Evolutionary conservation across 352 stramenopile species (phyloP).

Genomic region (Globisporangium takayamanum): DNA sequence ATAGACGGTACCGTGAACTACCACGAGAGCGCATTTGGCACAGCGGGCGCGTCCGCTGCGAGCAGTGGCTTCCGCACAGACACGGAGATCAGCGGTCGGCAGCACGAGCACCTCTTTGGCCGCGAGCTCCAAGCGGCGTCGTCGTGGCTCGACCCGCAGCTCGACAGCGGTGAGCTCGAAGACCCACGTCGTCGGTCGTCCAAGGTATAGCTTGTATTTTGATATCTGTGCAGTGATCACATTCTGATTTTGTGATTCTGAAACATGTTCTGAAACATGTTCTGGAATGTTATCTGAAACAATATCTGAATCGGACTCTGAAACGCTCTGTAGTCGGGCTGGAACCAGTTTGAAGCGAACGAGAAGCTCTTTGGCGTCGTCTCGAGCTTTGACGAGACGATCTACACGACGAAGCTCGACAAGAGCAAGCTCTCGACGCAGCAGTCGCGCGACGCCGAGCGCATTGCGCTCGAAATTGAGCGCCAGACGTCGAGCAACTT

Average conservation of each 20-base stretch:
- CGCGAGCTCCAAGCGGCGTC: constrained; percentile 58
- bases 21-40: constrained; percentile 32
- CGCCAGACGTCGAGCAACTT: constrained; percentile 88
- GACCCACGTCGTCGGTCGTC: constrained; percentile 34
- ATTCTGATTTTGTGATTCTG: neutral
- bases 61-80: constrained; percentile 71
- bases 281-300: neutral
- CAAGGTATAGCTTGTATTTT: constrained; percentile 21
- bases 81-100: constrained; percentile 84
- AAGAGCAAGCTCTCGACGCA: constrained; percentile 87
- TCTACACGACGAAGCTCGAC: constrained; percentile 97
- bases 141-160: constrained; percentile 75
- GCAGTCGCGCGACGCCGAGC: constrained; percentile 87
- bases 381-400: constrained; percentile 95
- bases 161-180: constrained; percentile 74
- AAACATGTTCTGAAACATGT: neutral
- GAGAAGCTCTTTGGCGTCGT: constrained; percentile 95
- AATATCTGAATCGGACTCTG: neutral
- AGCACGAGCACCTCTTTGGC: constrained; percentile 60
- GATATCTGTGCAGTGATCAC: neutral
- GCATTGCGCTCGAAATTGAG: constrained; percentile 94
- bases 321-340: constrained; percentile 31
- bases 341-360: constrained; percentile 98
- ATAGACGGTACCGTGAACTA: constrained; percentile 61
- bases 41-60: constrained; percentile 10